Conservation (phyloP, 1,139 yeast species). For the Pichia sp. region DNA sequence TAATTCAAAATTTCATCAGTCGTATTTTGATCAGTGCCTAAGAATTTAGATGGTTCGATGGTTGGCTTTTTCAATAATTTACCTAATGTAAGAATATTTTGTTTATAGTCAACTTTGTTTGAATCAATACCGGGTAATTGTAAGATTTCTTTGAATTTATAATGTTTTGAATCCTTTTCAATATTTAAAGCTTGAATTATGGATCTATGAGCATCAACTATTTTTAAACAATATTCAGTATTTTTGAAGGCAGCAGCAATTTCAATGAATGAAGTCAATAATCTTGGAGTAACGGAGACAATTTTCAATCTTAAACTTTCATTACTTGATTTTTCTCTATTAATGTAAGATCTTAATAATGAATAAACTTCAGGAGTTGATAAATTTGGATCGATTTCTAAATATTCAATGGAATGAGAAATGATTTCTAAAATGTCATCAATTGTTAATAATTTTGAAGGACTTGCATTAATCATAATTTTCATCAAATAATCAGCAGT, state of each 20-base stretch:
- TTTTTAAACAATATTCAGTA: conserved; percentile 53
- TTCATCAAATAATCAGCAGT: conserved; percentile 73
- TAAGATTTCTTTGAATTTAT: conserved; percentile 45
- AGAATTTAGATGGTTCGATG: conserved; percentile 47
- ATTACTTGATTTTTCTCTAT: conserved; percentile 34
- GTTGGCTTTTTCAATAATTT: conserved; percentile 55
- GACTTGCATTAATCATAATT: conserved; percentile 64
- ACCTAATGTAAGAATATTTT: conserved; percentile 53
- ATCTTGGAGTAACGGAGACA: conserved; percentile 56
- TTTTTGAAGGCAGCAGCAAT: conserved; percentile 77
- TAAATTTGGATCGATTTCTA: conserved; percentile 36
- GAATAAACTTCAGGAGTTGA: conserved; percentile 42
- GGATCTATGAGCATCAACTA: conserved; percentile 64
- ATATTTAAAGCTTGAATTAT: conserved; percentile 72
- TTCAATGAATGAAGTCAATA: conserved; percentile 70
- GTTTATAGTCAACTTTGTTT: conserved; percentile 37
- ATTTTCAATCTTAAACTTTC: conserved; percentile 43
- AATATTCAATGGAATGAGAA: conserved; percentile 58
- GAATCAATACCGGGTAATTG: conserved; percentile 70
- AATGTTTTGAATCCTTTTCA: conserved; percentile 42
- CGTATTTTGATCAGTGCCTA: conserved; percentile 24
- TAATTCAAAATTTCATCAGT: conserved; percentile 49
- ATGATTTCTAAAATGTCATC: conserved; percentile 56
- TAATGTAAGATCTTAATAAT: conserved; percentile 51
- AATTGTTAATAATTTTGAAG: conserved; percentile 60